Evolutionary conservation across 495 filamentous ascomycete species (phyloP).

Genomic region (Trichoderma asperelloides): DNA sequence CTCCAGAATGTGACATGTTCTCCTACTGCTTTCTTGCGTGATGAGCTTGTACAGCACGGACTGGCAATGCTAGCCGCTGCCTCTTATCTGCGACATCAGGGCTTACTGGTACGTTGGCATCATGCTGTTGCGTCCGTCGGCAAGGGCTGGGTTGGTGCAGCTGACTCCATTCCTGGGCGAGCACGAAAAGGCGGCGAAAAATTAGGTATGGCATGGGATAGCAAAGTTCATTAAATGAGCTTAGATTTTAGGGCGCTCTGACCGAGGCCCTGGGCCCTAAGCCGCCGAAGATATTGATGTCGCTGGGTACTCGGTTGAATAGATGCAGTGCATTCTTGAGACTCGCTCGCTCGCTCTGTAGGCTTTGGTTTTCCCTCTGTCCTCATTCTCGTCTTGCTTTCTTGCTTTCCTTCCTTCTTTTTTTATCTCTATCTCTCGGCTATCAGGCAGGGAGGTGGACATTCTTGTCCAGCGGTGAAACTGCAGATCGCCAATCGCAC

Average conservation of each 20-base stretch:
- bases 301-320: neutral
- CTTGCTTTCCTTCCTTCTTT: neutral
- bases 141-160: neutral
- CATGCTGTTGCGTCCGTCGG: neutral
- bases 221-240: neutral
- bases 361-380: neutral
- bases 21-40: neutral
- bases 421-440: neutral
- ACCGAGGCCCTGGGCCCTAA: neutral
- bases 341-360: neutral
- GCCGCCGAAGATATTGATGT: neutral
- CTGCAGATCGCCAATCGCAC: constrained; percentile 7
- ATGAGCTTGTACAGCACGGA: neutral
- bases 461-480: neutral
- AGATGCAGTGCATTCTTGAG: neutral
- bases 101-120: neutral
- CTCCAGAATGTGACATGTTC: neutral
- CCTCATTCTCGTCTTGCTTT: neutral
- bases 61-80: neutral
- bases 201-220: neutral
- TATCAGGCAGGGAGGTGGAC: neutral
- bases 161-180: constrained; percentile 8
- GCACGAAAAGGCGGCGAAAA: neutral
- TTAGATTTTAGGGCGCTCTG: neutral
- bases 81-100: constrained; percentile 5